Base-by-base conservation (phyloP, 2,329 filamentous ascomycete genomes). In the Ceratocystis alfenasii region DNA sequence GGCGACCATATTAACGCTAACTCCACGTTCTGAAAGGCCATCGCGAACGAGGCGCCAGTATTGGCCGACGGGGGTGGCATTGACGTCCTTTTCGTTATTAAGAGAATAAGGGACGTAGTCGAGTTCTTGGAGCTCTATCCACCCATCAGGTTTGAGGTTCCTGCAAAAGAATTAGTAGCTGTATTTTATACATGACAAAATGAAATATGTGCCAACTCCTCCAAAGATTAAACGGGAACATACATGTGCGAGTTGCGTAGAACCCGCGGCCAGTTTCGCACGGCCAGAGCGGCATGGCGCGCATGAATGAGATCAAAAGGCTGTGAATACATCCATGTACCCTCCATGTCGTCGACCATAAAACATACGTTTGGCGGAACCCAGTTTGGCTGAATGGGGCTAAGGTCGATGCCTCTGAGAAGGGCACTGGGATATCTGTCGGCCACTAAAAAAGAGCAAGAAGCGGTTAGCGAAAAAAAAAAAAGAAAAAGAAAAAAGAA, bases 281-380 rank as follows among this genome's bases (percentile, higher is more conserved):
- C 80, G 1, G 79, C 81, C 75, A 80, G 78, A 15, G 81, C 79
- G 1, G 81, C 80, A 66, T 82, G 79, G 2, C 84, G 77, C n/a
- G 80, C 78, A 70, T 86, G 83, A 44, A 86, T 78, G 67, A 83
- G 84, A 71, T 86, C 83, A 65, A 84, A 86, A 63, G 80, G 77
- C 67, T 83, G 78, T 3, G 72, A 70, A 68, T 83, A 78, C 17
- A 83, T 72, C 83, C 83, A 86, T 3, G 77, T 76, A 66, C 77
- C 78, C 72, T 85, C 82, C 30, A 81, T 76, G 68, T 85, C 83
- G 67, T 85, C 83, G 10, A 85, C 76, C 70, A 82, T 74, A 69
- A 83, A 84, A 28, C 76, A 75, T 22, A 83, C 76, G 69, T 84
- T 84, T 2, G 81, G 79, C 3, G 82, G 82, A 10, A 84, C 72